A percentile compares a stretch with the other conserved stretches of the same genome.
Evolutionary conservation across 1,284 basidiomycete species (phyloP).

Genomic region (Afroboletus lepidellus): DNA sequence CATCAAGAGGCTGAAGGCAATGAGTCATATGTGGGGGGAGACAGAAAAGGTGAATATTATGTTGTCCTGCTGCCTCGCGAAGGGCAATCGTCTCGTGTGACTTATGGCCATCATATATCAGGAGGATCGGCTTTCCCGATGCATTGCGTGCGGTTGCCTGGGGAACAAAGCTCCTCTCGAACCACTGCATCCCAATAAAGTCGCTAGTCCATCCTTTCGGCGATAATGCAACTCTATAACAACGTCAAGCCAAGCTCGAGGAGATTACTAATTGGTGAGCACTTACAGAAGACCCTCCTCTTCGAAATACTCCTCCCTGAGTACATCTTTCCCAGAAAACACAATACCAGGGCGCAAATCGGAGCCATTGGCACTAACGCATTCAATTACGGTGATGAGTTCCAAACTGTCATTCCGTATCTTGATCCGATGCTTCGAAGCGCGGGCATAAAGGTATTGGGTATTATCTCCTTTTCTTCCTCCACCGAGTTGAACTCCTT

Average conservation of each 20-base stretch:
- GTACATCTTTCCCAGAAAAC: neutral
- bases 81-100: neutral
- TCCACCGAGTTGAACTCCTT: neutral
- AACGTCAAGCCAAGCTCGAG: neutral
- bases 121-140: neutral
- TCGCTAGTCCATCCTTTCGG: neutral
- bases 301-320: neutral
- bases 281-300: neutral
- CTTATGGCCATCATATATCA: constrained; percentile 3
- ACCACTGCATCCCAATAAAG: neutral
- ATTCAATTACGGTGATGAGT: neutral
- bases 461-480: neutral
- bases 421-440: neutral
- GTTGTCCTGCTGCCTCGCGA: neutral
- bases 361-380: neutral
- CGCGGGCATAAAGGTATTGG: neutral
- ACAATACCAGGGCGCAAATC: neutral
- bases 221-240: neutral
- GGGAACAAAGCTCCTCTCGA: neutral
- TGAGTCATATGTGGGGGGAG: constrained; percentile 1
- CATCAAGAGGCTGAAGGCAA: neutral
- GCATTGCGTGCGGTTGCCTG: neutral
- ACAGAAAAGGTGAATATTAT: constrained; percentile 1
- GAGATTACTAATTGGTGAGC: no score
- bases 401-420: neutral